These are phyloP conservation scores for Annona cherimola DNA, from an alignment of 164 flowering plant species.

Conservation along the genomic window DNA sequence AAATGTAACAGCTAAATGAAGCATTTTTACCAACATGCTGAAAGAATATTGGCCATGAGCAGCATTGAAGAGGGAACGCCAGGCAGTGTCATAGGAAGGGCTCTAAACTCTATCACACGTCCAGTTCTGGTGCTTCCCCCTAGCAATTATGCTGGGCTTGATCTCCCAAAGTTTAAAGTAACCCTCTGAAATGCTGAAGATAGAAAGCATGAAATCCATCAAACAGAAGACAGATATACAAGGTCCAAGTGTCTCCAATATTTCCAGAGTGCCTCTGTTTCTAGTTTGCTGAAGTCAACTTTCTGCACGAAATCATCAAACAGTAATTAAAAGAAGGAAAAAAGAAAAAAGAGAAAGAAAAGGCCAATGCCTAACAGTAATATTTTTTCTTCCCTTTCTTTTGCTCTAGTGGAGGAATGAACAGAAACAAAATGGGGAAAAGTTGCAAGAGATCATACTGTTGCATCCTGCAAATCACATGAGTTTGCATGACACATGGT, in stretches of 20 bases:
- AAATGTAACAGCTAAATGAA: not conserved
- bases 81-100: not conserved
- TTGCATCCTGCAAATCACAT: constrained; percentile 61
- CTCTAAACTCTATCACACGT: not conserved
- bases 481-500: constrained; percentile 67
- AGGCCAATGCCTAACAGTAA: not conserved
- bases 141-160: not conserved
- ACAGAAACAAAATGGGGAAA: not conserved
- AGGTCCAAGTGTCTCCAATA: constrained; percentile 92
- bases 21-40: not conserved
- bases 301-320: constrained; percentile 35
- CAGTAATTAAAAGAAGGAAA: not conserved
- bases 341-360: not conserved
- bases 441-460: constrained; percentile 26
- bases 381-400: not conserved
- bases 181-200: not conserved
- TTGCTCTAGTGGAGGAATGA: not conserved
- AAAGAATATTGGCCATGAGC: not conserved
- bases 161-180: not conserved
- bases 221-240: constrained; percentile 30
- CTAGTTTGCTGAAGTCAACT: constrained; percentile 87
- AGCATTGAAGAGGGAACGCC: not conserved
- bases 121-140: not conserved
- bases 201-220: not conserved
- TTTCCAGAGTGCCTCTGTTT: constrained; percentile 82